Conservation (phyloP, 495 filamentous ascomycete species). For the Durotheca rogersii region DNA sequence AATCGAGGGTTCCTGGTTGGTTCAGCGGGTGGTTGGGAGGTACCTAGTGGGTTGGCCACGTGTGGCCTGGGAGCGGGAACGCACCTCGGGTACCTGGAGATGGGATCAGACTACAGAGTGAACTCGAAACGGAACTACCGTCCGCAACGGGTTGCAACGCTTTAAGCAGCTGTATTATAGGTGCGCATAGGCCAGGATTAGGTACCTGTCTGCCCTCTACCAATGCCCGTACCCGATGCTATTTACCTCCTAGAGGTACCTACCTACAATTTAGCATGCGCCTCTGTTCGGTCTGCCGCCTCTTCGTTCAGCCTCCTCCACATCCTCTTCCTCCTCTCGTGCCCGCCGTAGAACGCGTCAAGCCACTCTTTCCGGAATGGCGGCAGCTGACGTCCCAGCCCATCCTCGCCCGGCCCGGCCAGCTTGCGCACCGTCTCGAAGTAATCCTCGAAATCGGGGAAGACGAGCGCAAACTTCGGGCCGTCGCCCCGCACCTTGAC, state of each 20-base stretch:
- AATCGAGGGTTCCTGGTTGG: too few relatives aligned
- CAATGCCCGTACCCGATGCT: background rate
- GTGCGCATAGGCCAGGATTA: too few relatives aligned
- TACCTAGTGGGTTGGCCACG: too few relatives aligned
- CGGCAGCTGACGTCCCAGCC: conserved; percentile 47
- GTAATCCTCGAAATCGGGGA: conserved; percentile 57
- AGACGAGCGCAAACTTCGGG: conserved; percentile 48
- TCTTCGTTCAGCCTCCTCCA: conserved; percentile 46
- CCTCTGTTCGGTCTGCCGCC: conserved; percentile 5
- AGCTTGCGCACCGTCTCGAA: conserved; percentile 52
- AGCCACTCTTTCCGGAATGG: conserved; percentile 51
- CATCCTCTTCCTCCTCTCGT: conserved; percentile 52
- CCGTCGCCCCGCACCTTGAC: conserved; percentile 53
- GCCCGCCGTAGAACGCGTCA: conserved; percentile 50
- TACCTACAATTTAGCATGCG: background rate
- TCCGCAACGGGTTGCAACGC: too few relatives aligned
- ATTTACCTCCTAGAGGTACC: background rate
- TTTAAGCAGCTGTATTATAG: too few relatives aligned
- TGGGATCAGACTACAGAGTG: too few relatives aligned
- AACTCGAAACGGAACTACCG: too few relatives aligned
- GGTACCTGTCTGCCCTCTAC: too few relatives aligned
- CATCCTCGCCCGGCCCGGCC: conserved; percentile 47
- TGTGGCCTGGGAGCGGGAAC: too few relatives aligned
- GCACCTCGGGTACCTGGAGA: too few relatives aligned
- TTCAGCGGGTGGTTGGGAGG: too few relatives aligned